Evolutionary conservation across 2,329 filamentous ascomycete genomes (phyloP), one percentile per base, ranked within the genome.

Genomic region (Ilyonectria robusta): DNA sequence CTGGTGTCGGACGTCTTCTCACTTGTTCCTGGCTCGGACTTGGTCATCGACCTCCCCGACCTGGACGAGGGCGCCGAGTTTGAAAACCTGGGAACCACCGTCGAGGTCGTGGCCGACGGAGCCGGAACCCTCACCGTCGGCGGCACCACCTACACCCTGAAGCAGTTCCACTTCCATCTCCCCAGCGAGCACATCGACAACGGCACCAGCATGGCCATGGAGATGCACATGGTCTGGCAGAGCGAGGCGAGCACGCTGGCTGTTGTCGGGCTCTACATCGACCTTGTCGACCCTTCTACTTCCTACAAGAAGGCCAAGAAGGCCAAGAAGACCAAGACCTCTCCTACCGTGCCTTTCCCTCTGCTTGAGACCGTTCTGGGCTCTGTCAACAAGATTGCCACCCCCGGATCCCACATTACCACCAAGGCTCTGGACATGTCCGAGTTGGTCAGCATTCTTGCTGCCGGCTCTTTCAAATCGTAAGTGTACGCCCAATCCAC

Each of bases 161-260:
- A 78, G 53, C 88, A 90, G 70, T 89, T 89, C 79, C 88, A 90
- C 77, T 88, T 90, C 79, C 88, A 90, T 74, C 86, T 86, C 0
- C 87, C 88, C 0, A 86, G 86, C 48, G 88, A 91, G 80, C 88
- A 91, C 72, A 82, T 84, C 53, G 79, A 89, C 75, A 70, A 83
- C 74, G 76, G 82, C 8, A 70, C 68, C 0, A 76, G 72, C 54
- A 62, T 70, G 53, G 73, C 76, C 26, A 77, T 77, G 77, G 69
- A 81, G 74, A 70, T 74, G 68, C 75, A 78, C 64, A 72, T 78
- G 70, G 77, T 78, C 2, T 78, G 76, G 59, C 17, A 70, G 10
- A 71, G 69, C 13, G 61, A 55, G 1, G 70, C 62, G 1, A 48
- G 62, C 2, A 44, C 74, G 13, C 62, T 81, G 17, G 77, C 79